Evolutionary conservation across 2,329 filamentous ascomycete genomes (phyloP).

Genomic region (Paecilomyces sp.): DNA sequence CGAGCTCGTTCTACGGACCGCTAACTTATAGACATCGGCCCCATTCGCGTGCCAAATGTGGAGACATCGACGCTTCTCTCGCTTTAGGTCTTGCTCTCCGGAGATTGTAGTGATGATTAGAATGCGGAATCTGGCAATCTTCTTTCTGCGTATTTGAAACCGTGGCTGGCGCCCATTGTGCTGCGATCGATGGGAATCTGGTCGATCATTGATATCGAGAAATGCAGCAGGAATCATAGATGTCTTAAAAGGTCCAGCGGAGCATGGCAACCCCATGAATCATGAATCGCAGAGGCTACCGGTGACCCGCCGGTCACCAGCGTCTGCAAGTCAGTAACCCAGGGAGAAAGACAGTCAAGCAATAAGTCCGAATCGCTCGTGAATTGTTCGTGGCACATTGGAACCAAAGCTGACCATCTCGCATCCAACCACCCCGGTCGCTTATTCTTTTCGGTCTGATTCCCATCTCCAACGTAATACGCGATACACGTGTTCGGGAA

Average conservation of each 20-base stretch:
- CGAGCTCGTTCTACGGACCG: background rate
- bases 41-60: background rate
- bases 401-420: background rate
- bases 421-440: background rate
- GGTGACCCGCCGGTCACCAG: background rate
- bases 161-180: background rate
- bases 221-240: background rate
- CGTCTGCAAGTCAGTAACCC: background rate
- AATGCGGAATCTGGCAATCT: background rate
- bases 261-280: background rate
- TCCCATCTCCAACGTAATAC: background rate
- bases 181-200: background rate
- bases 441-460: background rate
- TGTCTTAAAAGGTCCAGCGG: background rate
- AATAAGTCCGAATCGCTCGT: background rate
- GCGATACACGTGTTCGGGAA: background rate
- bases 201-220: background rate
- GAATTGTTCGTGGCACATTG: background rate
- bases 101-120: background rate
- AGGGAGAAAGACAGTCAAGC: background rate
- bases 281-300: background rate
- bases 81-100: background rate
- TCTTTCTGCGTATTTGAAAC: background rate
- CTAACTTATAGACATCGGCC: background rate
- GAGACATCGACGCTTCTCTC: background rate